A percentile compares a stretch with the other conserved stretches of the same genome.
These are phyloP conservation scores for Luffa acutangula DNA, from an alignment of 306 rosid genomes.

Conservation along the genomic window DNA sequence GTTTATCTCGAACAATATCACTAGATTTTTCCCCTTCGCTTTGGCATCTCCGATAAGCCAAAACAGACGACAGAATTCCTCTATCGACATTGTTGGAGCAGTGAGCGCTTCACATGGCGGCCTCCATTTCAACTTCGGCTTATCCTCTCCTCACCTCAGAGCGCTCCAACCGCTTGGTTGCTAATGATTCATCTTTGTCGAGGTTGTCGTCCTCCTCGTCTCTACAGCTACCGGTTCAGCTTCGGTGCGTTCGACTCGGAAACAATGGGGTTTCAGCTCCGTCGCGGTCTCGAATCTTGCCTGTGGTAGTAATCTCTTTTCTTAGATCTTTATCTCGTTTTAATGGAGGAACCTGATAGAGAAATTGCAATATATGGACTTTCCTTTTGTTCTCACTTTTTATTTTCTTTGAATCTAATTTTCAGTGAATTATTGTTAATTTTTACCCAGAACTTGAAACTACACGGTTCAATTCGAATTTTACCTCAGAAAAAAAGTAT, in stretches of 20 bases:
- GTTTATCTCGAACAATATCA: background rate
- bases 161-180: conserved; percentile 21
- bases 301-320: conserved; percentile 27
- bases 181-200: conserved; percentile 15
- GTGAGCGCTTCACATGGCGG: conserved; percentile 43
- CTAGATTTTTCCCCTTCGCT: background rate
- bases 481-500: background rate
- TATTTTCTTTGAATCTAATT: background rate
- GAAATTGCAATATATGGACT: background rate
- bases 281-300: conserved; percentile 33
- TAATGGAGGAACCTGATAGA: background rate
- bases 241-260: conserved; percentile 26
- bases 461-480: background rate
- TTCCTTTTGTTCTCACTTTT: background rate
- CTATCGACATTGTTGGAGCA: background rate
- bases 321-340: background rate
- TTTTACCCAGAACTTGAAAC: background rate
- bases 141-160: conserved; percentile 27
- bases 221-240: conserved; percentile 39
- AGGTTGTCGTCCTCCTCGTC: conserved; percentile 23
- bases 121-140: conserved; percentile 40
- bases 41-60: conserved; percentile 13
- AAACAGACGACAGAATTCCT: background rate
- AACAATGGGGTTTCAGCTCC: conserved; percentile 22
- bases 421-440: background rate